These are phyloP conservation scores for Ophiostoma quercus DNA, from an alignment of 2,329 filamentous ascomycete species.

Conservation along the genomic window DNA sequence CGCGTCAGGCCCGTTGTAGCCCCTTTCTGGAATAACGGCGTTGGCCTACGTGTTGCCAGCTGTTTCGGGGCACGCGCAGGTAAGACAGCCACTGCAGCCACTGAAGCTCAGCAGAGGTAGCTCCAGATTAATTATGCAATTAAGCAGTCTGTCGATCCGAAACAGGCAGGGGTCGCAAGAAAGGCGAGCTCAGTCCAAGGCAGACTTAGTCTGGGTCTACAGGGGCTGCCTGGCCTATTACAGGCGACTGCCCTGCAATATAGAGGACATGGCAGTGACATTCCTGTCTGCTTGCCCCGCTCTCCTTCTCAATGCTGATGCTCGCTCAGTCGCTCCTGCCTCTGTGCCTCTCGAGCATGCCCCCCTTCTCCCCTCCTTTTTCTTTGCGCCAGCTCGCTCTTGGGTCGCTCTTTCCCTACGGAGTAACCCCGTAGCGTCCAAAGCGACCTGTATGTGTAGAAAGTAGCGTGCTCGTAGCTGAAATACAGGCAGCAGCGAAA, in stretches of 20 bases:
- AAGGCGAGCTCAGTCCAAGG: slow-evolving; percentile 1
- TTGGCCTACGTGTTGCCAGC: neutral
- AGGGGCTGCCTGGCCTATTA: neutral
- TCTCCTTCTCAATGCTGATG: slow-evolving; percentile 15
- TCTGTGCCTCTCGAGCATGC: neutral
- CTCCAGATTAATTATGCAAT: neutral
- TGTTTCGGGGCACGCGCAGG: neutral
- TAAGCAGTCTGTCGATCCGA: neutral
- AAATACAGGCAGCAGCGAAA: neutral
- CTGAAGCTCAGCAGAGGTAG: neutral
- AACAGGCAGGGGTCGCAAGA: neutral
- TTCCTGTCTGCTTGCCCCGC: slow-evolving; percentile 16
- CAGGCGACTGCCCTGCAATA: neutral
- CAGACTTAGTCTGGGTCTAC: neutral
- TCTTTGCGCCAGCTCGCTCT: slow-evolving; percentile 10
- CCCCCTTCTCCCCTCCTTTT: slow-evolving; percentile 22
- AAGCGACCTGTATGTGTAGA: neutral
- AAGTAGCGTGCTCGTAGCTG: neutral
- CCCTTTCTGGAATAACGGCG: neutral
- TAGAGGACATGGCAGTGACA: neutral
- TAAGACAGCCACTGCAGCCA: neutral
- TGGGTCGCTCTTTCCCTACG: neutral
- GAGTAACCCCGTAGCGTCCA: neutral
- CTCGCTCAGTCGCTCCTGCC: slow-evolving; percentile 4
- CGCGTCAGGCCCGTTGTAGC: slow-evolving; percentile 7